phyloP scores from a whole-genome alignment of 1,284 basidiomycete species.

The Microbotryomycetes sp. region DNA sequence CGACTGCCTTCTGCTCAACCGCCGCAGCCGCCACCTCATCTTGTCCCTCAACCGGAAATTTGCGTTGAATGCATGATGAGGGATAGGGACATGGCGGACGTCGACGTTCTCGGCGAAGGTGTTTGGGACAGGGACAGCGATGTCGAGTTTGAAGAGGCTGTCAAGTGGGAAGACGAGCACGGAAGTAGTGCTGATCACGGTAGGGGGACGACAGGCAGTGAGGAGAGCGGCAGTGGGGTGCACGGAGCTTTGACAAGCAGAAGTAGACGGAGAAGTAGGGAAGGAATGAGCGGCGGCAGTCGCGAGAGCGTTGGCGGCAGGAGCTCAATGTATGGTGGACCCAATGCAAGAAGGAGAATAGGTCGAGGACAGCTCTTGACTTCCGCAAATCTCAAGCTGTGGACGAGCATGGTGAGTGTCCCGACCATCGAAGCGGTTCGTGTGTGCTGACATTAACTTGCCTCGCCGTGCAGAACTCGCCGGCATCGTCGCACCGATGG shows the following conservation, averaged over 20 bases:
- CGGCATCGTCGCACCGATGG: constrained; percentile 48
- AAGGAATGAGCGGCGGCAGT: constrained; percentile 24
- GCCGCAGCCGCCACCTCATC: constrained; percentile 15
- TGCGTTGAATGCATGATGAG: constrained; percentile 99
- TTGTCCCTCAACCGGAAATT: constrained; percentile 54
- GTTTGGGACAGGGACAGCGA: constrained; percentile 91
- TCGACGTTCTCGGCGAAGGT: constrained; percentile 75
- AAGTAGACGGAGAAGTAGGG: constrained; percentile 30
- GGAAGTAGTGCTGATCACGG: neutral
- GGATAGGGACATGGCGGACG: constrained; percentile 95
- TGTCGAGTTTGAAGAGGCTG: constrained; percentile 67
- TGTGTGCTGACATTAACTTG: no score
- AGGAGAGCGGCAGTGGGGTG: constrained; percentile 1
- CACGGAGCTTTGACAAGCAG: constrained; percentile 16
- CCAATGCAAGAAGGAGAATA: constrained; percentile 40
- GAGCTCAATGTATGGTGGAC: constrained; percentile 39
- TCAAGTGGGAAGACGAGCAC: constrained; percentile 54
- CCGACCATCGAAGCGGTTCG: neutral
- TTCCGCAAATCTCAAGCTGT: constrained; percentile 60
- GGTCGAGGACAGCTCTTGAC: constrained; percentile 41
- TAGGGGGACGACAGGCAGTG: constrained; percentile 5
- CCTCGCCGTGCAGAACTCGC: constrained; percentile 42
- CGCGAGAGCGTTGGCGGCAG: constrained; percentile 29
- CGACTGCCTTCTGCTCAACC: neutral
- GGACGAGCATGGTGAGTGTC: constrained; percentile 68